These are phyloP conservation scores for Colletotrichum simmondsii DNA, from an alignment of 2,329 filamentous ascomycete species.

Conservation along the genomic window DNA sequence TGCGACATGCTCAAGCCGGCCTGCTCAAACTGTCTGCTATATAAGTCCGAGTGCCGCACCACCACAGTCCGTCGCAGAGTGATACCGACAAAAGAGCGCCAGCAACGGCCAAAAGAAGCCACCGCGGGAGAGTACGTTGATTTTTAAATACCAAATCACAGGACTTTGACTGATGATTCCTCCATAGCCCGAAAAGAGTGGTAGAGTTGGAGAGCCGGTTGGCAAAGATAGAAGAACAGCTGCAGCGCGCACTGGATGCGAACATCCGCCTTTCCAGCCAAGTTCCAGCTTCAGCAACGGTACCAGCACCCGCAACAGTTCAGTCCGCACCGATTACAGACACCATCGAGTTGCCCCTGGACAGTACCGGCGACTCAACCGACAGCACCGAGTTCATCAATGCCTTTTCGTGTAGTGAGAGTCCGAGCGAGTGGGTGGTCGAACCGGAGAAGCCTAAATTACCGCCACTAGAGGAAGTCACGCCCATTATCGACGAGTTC, in stretches of 20 bases:
- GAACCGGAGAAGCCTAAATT: slow-evolving; percentile 37
- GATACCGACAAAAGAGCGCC: slow-evolving; percentile 28
- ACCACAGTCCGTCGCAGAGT: slow-evolving; percentile 42
- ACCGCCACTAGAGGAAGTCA: slow-evolving; percentile 47
- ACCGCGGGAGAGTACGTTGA: slow-evolving; percentile 7
- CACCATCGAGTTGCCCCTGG: not conserved
- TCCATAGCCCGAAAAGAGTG: slow-evolving; percentile 19
- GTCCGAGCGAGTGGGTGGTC: slow-evolving; percentile 14
- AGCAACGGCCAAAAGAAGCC: slow-evolving; percentile 25
- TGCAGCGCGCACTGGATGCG: slow-evolving; percentile 43
- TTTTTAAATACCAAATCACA: not conserved
- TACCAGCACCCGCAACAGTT: not conserved
- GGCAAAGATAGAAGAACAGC: slow-evolving; percentile 44
- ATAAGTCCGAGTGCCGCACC: slow-evolving; percentile 51
- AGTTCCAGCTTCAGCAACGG: not conserved
- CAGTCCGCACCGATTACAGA: not conserved
- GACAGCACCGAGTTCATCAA: slow-evolving; percentile 4
- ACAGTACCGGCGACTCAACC: not conserved
- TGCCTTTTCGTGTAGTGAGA: not conserved
- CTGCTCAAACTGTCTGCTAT: slow-evolving; percentile 56
- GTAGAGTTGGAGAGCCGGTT: slow-evolving; percentile 40
- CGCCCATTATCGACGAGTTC: slow-evolving; percentile 50
- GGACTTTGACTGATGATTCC: not conserved
- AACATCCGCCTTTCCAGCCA: slow-evolving; percentile 8
- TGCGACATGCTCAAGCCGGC: slow-evolving; percentile 56